Evolutionary conservation across 768 basidiomycete genomes (phyloP).

Genomic region (Leccinum arenicola): DNA sequence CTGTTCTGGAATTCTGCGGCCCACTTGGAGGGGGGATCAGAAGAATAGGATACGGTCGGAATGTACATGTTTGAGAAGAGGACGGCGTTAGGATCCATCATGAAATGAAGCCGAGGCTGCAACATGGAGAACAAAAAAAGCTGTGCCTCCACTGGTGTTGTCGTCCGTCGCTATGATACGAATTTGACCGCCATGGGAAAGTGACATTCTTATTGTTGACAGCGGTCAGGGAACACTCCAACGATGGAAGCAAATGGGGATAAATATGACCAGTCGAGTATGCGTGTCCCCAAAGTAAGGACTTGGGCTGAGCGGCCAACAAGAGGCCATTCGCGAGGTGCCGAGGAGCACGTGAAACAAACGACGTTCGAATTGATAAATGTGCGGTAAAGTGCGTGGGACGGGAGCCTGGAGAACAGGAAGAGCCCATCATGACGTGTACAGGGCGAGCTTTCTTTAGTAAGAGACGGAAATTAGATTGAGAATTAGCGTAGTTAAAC

Average conservation of each 20-base stretch:
- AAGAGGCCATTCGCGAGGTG: constrained; percentile 20
- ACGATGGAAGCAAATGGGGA: constrained; percentile 16
- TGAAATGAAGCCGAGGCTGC: constrained; percentile 9
- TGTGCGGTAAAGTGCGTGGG: neutral
- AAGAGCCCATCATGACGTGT: constrained; percentile 22
- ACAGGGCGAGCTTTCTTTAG: constrained; percentile 11
- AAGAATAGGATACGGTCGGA: constrained; percentile 6
- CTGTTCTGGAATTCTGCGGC: constrained; percentile 4
- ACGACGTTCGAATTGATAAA: constrained; percentile 2
- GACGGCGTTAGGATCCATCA: constrained; percentile 10
- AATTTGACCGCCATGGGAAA: constrained; percentile 26
- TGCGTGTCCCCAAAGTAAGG: constrained; percentile 12
- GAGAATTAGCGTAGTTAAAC: constrained; percentile 32
- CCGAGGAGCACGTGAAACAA: constrained; percentile 25
- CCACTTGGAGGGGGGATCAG: neutral
- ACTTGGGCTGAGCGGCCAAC: constrained; percentile 6
- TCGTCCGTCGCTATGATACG: constrained; percentile 23
- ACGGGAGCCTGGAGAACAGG: constrained; percentile 2
- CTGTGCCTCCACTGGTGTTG: constrained; percentile 1
- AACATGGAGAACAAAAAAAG: neutral
- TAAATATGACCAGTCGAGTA: constrained; percentile 13
- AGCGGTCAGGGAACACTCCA: constrained; percentile 11
- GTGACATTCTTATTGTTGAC: constrained; percentile 9
- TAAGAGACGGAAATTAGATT: constrained; percentile 26
- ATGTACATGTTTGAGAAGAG: constrained; percentile 11